Base-by-base conservation (phyloP, 2,329 filamentous ascomycete genomes). In the Penicillium crustosum region DNA sequence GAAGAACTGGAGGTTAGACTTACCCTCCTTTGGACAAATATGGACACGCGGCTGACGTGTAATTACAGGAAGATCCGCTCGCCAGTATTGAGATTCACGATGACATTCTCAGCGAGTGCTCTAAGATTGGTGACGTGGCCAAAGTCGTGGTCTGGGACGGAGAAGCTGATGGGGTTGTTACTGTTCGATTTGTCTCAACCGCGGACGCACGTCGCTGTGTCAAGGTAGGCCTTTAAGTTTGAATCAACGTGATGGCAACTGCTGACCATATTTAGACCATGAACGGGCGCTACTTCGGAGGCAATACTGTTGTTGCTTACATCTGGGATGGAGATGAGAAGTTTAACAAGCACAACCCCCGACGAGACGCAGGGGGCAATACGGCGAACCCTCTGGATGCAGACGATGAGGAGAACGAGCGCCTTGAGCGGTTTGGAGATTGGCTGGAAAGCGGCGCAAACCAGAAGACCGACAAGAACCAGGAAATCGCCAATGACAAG, bases 21-120 rank as follows among this genome's bases (percentile, higher is more conserved):
- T 19, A 6, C 36, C 39, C 36, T 17, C 21, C 23, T 8, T 41
- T 42, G 25, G 4, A 6, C 29, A 7, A 17, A 6, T 33, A 33
- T 23, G 25, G 39, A 45, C 29, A 29, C 6, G 51, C 15, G 31
- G 47, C 65, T 73, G 53, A 74, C 62, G 23, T 25, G 7, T 27
- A 19, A 13, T 50, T 44, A 35, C 53, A 81, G 66, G 90, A 95
- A 70, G 93, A 97, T 68, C 86, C 90, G 2, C 86, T 87, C 0
- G 90, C 89, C 1, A 83, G 95, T 59, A 80, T 95, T 38, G 93
- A 97, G 62, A 96, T 97, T 78, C 95, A 95, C 72, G 89, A 96
- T 73, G 94, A 99, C 71, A 90, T 97, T 55, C 85, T 90, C 45
- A 91, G 96, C 50, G 93, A 96, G 75, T 96, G 91, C 73, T 82